These are phyloP conservation scores for Lactifluus pinguis DNA, from an alignment of 768 basidiomycete species.

Conservation along the genomic window DNA sequence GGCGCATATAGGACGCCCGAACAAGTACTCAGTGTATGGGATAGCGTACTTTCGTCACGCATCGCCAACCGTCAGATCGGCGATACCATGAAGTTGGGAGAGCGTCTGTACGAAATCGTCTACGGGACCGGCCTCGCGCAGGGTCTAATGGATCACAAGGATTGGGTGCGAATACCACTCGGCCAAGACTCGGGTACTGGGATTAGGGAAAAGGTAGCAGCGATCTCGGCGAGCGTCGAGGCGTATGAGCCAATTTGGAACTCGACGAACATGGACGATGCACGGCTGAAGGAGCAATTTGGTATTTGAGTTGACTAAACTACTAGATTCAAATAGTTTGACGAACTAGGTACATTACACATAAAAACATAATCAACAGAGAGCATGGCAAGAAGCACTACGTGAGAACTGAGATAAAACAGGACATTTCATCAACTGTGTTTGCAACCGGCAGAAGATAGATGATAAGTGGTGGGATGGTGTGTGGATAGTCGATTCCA, in stretches of 20 bases:
- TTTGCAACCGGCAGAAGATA: no score
- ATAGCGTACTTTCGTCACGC: conserved; percentile 1
- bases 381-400: not conserved
- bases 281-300: not conserved
- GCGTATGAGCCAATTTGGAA: conserved; percentile 18
- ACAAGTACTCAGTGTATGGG: conserved; percentile 15
- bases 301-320: not conserved
- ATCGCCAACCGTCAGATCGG: conserved; percentile 20
- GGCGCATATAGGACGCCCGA: conserved; percentile 19
- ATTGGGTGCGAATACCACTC: conserved; percentile 18
- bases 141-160: conserved; percentile 17
- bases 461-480: no score
- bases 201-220: conserved; percentile 18
- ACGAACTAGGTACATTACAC: no score
- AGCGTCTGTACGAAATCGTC: conserved; percentile 23
- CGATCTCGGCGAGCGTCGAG: conserved; percentile 18
- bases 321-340: no score
- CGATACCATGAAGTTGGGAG: conserved; percentile 20
- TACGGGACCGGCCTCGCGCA: conserved; percentile 18
- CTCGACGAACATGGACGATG: not conserved
- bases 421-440: no score
- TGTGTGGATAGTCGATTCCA: no score
- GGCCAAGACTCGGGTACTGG: conserved; percentile 22
- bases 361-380: no score
- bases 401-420: no score